Evolutionary conservation across 2,329 filamentous ascomycete species (phyloP), one percentile per base, ranked within the genome.

Genomic region (Cladosporium colombiae): DNA sequence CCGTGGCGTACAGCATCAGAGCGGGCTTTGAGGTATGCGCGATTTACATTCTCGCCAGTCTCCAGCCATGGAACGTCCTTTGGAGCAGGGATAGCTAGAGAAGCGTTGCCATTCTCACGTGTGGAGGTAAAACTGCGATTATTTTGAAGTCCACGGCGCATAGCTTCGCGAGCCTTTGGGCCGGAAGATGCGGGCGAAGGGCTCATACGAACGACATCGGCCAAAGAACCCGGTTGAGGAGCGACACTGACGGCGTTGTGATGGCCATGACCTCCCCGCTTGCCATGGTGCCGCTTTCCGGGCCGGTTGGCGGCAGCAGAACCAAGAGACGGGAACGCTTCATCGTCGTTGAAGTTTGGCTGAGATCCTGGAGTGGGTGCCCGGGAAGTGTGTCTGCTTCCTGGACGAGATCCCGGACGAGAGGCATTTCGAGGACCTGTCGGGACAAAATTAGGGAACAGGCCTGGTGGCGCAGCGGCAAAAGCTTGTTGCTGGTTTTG

Each of bases 1-100:
- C 95, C 95, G 77, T 99, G 95, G 80, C 96, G 96, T 77, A 99
- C 97, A 66, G 95, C 95, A 79, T 98, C 94, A 74, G 93, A 91
- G 62, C 95, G 90, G 71, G 93, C 92, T 80, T 97, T 97, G 71
- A 99, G 86, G 77, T 99, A 99, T 27, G 92, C 90, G 78, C 93
- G 93, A 78, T 99, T 98, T 70, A 92, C 92, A 69, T 87, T 88
- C 62, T 94, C 89, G 25, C 95, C 95, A 2, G 95, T 98, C 78
- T 97, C 94, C 4, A 98, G 82, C 95, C 95, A 99, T 0, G 95
- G 95, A 56, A 99, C 92, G 72, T 97, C 91, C 75, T 95, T 92
- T 11, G 95, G 95, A 65, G 89, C 88, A 21, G 91, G 86, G 65
- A 99, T 98, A 1, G 92, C 89, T 76, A 91, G 89, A 18, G 93